These are phyloP conservation scores for Blastocystis sp. DNA, from an alignment of 352 stramenopile genomes.

Conservation along the genomic window DNA sequence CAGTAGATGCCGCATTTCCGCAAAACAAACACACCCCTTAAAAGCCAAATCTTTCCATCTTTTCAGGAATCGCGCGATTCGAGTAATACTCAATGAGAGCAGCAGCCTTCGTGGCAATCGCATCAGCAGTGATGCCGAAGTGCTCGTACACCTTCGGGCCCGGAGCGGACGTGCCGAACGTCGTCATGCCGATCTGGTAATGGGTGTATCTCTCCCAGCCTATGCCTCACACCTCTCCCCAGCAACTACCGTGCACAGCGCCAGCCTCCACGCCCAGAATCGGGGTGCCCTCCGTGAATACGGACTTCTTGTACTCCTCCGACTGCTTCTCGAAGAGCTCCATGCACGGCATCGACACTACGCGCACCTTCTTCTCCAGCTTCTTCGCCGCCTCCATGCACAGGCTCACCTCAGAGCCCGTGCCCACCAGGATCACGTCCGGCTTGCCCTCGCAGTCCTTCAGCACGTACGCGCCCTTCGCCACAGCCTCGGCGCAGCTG, in stretches of 20 bases:
- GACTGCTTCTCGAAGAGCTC: constrained; percentile 94
- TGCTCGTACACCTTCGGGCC: constrained; percentile 84
- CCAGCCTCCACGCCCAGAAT: constrained; percentile 91
- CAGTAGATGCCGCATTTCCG: background rate
- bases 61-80: constrained; percentile 23
- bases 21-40: constrained; percentile 9
- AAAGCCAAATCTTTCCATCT: constrained; percentile 57
- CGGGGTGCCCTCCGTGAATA: constrained; percentile 89
- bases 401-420: constrained; percentile 90
- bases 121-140: constrained; percentile 92
- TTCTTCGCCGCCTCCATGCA: constrained; percentile 89
- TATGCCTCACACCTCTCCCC: background rate
- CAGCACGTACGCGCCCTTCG: constrained; percentile 84
- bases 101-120: constrained; percentile 85
- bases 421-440: constrained; percentile 79
- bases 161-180: constrained; percentile 83
- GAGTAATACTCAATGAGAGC: constrained; percentile 78
- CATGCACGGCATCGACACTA: constrained; percentile 94
- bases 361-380: constrained; percentile 82
- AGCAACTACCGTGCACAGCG: constrained; percentile 84
- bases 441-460: constrained; percentile 74
- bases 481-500: constrained; percentile 83
- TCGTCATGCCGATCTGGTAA: constrained; percentile 78
- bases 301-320: constrained; percentile 87
- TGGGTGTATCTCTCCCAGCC: constrained; percentile 68